phyloP scores from a whole-genome alignment of 129 eudicot species.

The Pseudognaphalium luteoalbum region DNA sequence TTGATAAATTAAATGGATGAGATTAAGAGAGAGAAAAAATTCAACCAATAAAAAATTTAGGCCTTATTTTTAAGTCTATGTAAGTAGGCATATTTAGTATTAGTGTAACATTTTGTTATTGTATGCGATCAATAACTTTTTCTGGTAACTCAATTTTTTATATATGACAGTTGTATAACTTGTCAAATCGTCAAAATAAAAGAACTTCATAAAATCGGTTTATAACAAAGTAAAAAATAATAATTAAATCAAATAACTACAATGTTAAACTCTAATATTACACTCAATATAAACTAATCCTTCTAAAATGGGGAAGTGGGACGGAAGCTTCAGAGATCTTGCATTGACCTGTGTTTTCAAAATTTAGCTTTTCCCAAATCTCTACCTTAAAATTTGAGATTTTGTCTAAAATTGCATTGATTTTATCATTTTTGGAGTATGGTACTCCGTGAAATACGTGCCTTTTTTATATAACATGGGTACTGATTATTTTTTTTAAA shows the following conservation, averaged over 20 bases:
- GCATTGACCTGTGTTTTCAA: constrained; percentile 10
- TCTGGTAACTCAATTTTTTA: too few relatives aligned
- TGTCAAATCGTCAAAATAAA: too few relatives aligned
- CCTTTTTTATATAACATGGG: background rate
- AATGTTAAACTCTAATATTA: too few relatives aligned
- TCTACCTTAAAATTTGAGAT: background rate
- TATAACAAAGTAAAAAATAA: background rate
- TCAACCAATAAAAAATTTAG: too few relatives aligned
- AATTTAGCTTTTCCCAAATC: background rate
- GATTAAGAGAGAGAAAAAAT: too few relatives aligned
- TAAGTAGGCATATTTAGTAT: too few relatives aligned
- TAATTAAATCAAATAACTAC: background rate
- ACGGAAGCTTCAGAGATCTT: constrained; percentile 12
- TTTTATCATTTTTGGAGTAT: constrained; percentile 4
- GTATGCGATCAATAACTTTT: too few relatives aligned
- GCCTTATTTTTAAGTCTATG: too few relatives aligned
- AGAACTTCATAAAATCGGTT: background rate
- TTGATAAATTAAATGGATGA: too few relatives aligned
- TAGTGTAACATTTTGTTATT: too few relatives aligned
- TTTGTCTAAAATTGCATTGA: background rate
- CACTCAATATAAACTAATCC: constrained; percentile 8
- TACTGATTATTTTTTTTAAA: background rate
- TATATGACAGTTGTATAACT: too few relatives aligned
- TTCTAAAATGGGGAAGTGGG: constrained; percentile 22
- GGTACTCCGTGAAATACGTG: constrained; percentile 5